A percentile compares a stretch with the other conserved stretches of the same genome.
These are phyloP conservation scores for Fraxinus ornus DNA, from an alignment of 305 asterid genomes.

Conservation along the genomic window DNA sequence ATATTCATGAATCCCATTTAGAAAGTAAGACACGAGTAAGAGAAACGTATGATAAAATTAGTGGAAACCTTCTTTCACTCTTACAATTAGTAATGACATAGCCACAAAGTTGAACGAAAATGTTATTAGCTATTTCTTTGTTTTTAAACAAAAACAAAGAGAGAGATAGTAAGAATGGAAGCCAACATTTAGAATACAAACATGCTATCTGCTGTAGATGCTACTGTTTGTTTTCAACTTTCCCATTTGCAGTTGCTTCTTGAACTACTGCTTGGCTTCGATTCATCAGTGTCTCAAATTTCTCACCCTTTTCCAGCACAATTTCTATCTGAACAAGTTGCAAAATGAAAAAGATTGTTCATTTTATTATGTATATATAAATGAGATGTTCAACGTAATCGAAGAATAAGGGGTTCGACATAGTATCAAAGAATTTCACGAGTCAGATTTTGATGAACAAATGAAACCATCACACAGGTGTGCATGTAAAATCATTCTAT, in stretches of 20 bases:
- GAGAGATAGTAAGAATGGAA: neutral
- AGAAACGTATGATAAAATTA: neutral
- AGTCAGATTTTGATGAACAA: neutral
- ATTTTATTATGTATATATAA: neutral
- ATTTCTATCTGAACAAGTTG: slow-evolving; percentile 54
- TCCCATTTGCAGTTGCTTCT: slow-evolving; percentile 27
- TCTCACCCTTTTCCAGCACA: slow-evolving; percentile 71
- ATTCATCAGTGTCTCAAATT: slow-evolving; percentile 58
- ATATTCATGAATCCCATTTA: neutral
- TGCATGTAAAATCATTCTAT: neutral
- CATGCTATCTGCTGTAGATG: neutral
- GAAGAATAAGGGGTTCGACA: neutral
- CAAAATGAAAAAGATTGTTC: neutral
- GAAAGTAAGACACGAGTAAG: neutral
- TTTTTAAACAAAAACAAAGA: neutral
- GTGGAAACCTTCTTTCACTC: neutral
- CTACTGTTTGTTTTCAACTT: slow-evolving; percentile 13
- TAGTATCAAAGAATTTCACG: neutral
- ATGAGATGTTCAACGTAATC: neutral
- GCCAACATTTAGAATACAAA: neutral
- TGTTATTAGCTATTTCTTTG: neutral
- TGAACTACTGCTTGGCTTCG: slow-evolving; percentile 33
- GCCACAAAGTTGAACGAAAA: neutral
- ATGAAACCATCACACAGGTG: neutral
- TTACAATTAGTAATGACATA: neutral